These are phyloP conservation scores for Gaertneriomyces sp. DNA, from an alignment of 192 early-diverging fungal species.

Conservation along the genomic window DNA sequence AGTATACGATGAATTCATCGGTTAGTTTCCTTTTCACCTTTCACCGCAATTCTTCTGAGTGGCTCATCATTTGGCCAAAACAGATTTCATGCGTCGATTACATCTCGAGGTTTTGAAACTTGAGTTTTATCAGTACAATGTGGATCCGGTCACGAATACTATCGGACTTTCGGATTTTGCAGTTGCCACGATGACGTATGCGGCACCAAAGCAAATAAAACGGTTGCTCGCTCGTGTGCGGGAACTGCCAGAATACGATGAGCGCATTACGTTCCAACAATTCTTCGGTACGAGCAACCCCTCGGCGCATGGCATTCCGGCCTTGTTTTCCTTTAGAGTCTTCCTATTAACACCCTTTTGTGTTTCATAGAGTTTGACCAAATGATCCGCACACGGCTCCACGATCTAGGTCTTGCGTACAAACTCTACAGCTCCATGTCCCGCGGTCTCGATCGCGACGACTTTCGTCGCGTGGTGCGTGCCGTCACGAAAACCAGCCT, in stretches of 20 bases:
- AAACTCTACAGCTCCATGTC: constrained; percentile 31
- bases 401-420: constrained; percentile 39
- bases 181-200: constrained; percentile 26
- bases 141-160: constrained; percentile 14
- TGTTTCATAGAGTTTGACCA: constrained; percentile 31
- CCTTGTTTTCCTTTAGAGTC: neutral
- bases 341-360: neutral
- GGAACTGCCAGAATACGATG: constrained; percentile 15
- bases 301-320: neutral
- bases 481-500: constrained; percentile 29
- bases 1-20: constrained; percentile 34
- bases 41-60: neutral
- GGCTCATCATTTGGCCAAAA: neutral
- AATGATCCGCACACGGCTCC: constrained; percentile 28
- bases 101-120: constrained; percentile 37
- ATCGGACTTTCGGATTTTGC: constrained; percentile 37
- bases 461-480: constrained; percentile 27
- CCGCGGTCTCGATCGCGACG: constrained; percentile 14
- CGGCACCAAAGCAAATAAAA: constrained; percentile 8
- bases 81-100: constrained; percentile 34
- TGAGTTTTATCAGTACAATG: constrained; percentile 38
- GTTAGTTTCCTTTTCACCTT: neutral
- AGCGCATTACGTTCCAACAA: constrained; percentile 33
- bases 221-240: constrained; percentile 8
- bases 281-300: constrained; percentile 15